Evolutionary conservation across 1,284 basidiomycete genomes (phyloP), one percentile per base, ranked within the genome.

Genomic region (Flammula alnicola): DNA sequence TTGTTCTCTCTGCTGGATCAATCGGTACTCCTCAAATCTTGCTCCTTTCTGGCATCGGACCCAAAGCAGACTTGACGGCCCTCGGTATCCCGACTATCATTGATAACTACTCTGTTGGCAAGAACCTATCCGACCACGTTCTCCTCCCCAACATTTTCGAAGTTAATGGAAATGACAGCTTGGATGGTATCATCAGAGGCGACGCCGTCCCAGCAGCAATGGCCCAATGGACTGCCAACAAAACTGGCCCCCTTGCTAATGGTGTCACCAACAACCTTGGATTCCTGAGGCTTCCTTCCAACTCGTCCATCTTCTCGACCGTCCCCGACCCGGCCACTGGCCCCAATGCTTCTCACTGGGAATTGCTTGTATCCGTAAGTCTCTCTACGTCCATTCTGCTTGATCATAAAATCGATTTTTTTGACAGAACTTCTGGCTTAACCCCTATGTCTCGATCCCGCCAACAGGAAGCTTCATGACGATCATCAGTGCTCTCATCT

Each of bases 121-220:
- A n/a, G n/a, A 78, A 79, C 55, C 59, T 80, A 8, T 26, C 20
- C 9, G 74, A 74, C 48, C 74, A 77, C 37, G 51, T 65, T 1
- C 52, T 64, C 10, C 44, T 71, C 10, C 33, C 50, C 6, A 62
- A 61, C 43, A 47, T 55, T 10, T 76, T 61, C 54, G 32, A 51
- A 10, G 67, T 70, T 12, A 71, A 71, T 16, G 14, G 25, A 5
- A 16, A n/a, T 51, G 60, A 5, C 66, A 59, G 1, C 44, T 44
- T 63, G 35, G 63, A 67, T 22, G n/a, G 30, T 1, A 43, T 68
- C 26, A 49, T 65, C 39, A 51, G 60, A 20, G 59, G 54, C 9
- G 52, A 48, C 12, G 36, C 30, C 4, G 26, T 66, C 22, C 44
- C 44, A 3, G 42, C 49, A 29, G 44, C 49, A 6, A 40, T 51